A percentile compares a stretch with the other conserved stretches of the same genome.
Evolutionary conservation across 2,329 filamentous ascomycete genomes (phyloP).

Genomic region (Colletotrichum lupini): DNA sequence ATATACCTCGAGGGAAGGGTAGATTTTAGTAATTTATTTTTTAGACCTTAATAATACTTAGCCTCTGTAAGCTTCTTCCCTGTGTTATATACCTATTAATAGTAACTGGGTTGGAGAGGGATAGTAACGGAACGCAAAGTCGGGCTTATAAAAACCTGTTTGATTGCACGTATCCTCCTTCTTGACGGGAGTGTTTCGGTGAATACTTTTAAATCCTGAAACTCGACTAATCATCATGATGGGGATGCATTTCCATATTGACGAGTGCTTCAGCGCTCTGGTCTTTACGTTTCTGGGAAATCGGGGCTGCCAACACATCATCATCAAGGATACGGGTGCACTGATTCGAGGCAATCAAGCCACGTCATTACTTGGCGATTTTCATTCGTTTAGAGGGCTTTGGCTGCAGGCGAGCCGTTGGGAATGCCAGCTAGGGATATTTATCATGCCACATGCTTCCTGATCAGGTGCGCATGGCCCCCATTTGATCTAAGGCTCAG

Average conservation of each 20-base stretch:
- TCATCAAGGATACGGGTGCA: background rate
- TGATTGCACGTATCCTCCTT: background rate
- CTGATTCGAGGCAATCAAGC: background rate
- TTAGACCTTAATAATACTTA: too few species aligned
- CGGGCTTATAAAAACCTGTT: background rate
- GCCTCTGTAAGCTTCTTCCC: too few species aligned
- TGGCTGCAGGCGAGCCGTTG: background rate
- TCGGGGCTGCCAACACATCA: background rate
- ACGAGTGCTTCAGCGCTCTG: background rate
- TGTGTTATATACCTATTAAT: too few species aligned
- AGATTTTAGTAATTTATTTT: too few species aligned
- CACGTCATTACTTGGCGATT: background rate
- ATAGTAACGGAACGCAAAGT: background rate
- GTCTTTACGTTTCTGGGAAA: background rate
- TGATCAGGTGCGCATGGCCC: slow-evolving; percentile 4
- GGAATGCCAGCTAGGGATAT: background rate
- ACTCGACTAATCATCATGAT: background rate
- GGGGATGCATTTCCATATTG: background rate
- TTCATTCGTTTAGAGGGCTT: background rate
- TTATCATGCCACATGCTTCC: background rate
- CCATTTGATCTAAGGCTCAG: background rate
- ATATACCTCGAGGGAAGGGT: too few species aligned
- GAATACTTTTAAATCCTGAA: too few species aligned
- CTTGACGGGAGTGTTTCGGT: background rate
- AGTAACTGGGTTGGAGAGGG: background rate